phyloP scores from a whole-genome alignment of 805 yeast species.

The Kuraishia piskuri region DNA sequence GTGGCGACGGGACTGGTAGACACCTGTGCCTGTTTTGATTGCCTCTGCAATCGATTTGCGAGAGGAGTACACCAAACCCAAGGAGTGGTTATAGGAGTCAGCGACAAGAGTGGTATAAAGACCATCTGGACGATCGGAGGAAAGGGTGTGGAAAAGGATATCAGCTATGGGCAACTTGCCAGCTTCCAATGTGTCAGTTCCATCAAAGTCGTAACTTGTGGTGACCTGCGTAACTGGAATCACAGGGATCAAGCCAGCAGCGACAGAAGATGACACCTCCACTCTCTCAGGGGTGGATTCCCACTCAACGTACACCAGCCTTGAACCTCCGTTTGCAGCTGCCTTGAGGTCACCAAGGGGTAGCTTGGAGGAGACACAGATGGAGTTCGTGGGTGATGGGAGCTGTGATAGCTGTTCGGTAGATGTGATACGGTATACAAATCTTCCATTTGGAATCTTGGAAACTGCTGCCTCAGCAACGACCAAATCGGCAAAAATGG shows the following conservation, averaged over 20 bases:
- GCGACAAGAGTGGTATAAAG: conserved; percentile 79
- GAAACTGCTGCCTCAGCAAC: conserved; percentile 12
- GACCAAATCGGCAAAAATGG: conserved; percentile 12
- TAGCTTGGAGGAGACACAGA: conserved; percentile 10
- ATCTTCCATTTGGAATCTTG: conserved; percentile 24
- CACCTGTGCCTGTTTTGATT: conserved; percentile 74
- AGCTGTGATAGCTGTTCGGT: conserved; percentile 10
- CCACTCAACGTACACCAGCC: conserved; percentile 13
- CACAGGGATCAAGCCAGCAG: conserved; percentile 28
- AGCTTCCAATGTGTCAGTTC: conserved; percentile 25
- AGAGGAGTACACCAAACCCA: conserved; percentile 91
- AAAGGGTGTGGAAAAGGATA: conserved; percentile 41
- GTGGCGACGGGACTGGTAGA: conserved; percentile 85
- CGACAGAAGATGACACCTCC: conserved; percentile 15
- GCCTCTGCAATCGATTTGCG: conserved; percentile 75
- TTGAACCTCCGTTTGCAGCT: conserved; percentile 12
- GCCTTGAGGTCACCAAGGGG: conserved; percentile 10
- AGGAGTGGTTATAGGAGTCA: conserved; percentile 55
- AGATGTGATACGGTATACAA: conserved; percentile 16
- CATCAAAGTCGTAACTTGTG: conserved; percentile 19
- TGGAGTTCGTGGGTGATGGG: conserved; percentile 14
- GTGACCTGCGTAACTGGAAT: conserved; percentile 21
- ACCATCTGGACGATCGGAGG: conserved; percentile 83
- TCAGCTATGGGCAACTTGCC: conserved; percentile 20
- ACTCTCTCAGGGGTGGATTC: conserved; percentile 9